Evolutionary conservation across 805 yeast species (phyloP), one percentile per base, ranked within the genome.

Genomic region (Monosporozyma yasuniensis): DNA sequence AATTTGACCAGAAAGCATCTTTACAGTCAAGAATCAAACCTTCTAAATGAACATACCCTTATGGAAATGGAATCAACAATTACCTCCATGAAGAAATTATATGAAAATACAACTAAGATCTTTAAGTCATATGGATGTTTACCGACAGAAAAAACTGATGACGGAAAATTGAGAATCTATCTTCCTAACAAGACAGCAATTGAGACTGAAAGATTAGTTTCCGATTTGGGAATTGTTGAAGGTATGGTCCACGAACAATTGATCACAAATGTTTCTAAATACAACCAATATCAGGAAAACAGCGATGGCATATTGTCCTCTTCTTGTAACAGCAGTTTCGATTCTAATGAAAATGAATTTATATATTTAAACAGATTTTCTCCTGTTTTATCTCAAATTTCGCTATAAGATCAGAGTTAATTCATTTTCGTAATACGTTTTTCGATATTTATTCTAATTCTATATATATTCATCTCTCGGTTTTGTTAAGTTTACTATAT

Each of bases 101-200:
- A 47, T 28, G 22, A 21, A n/a, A 32, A 28, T 16, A 67, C 80
- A 45, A 56, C 67, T 39, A 60, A 61, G 42, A 70, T 79, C 37
- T 70, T 79, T 51, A 77, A 80, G 28, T 56, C 63, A 3, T 77
- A 82, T 50, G 93, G 93, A 2, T 80, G 81, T 53, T 76, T 81
- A 54, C 88, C 86, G 8, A 70, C 84, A 49, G 71, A 79, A 44
- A 66, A 77, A 48, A 72, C 71, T 44, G 59, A 66, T 37, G 67
- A 18, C 32, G 65, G 12, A 12, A 46, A 39, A 28, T 23, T 80
- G 47, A 69, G 83, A 55, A 78, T 83, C 12, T 83, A 78, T 61
- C 86, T 87, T 68, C 88, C 91, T 32, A 85, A 84, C 61, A 74
- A 84, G 52, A 87, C 84, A 52, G 66, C 73, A 6, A 69, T 63